Evolutionary conservation across 2,329 filamentous ascomycete species (phyloP).

Genomic region (Coniochaeta sp.): DNA sequence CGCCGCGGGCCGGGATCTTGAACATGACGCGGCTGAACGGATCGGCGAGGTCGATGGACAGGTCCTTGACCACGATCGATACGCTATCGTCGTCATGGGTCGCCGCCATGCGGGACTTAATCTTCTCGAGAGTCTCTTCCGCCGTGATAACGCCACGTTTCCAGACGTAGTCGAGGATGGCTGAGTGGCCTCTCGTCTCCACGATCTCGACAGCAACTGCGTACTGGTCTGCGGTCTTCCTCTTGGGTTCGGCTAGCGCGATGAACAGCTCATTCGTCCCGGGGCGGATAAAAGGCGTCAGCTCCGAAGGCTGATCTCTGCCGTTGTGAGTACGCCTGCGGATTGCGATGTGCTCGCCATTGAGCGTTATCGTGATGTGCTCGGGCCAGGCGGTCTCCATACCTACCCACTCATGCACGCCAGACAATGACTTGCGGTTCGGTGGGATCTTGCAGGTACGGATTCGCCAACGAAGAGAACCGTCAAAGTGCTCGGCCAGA

Average conservation of each 20-base stretch:
- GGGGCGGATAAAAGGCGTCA: conserved; percentile 50
- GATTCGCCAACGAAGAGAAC: conserved; percentile 57
- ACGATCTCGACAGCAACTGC: conserved; percentile 65
- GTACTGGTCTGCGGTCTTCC: conserved; percentile 31
- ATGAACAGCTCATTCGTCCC: conserved; percentile 59
- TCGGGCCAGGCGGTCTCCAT: conserved; percentile 64
- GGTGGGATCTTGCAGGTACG: conserved; percentile 45
- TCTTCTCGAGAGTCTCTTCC: conserved; percentile 44
- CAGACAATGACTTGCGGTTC: conserved; percentile 14
- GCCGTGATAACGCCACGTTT: conserved; percentile 29
- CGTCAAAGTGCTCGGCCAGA: conserved; percentile 34
- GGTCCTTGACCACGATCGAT: conserved; percentile 41
- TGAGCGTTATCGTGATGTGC: conserved; percentile 61
- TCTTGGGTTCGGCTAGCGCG: conserved; percentile 22
- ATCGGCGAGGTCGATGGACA: conserved; percentile 58
- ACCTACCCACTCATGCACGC: conserved; percentile 51
- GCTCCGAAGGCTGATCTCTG: conserved; percentile 68
- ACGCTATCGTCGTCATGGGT: conserved; percentile 53
- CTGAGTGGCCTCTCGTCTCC: conserved; percentile 40
- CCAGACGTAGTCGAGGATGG: conserved; percentile 31
- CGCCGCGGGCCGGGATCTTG: conserved; percentile 63
- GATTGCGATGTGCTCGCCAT: conserved; percentile 47
- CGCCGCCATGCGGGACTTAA: conserved; percentile 40
- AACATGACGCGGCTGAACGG: conserved; percentile 61
- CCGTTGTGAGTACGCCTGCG: conserved; percentile 65